phyloP scores from a whole-genome alignment of 306 rosid species.

The Notholithocarpus densiflorus region DNA sequence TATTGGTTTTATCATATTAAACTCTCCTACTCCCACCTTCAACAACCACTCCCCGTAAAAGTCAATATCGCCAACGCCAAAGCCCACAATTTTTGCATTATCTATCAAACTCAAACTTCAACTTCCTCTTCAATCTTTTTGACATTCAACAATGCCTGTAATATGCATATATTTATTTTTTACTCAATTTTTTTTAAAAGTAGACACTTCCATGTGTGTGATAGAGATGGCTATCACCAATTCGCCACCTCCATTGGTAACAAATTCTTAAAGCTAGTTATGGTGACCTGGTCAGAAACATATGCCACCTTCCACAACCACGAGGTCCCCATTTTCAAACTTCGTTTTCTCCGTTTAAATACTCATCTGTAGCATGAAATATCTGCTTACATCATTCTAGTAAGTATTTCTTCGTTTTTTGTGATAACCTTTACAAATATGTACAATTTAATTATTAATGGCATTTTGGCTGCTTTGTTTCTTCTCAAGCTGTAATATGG shows the following conservation, averaged over 20 bases:
- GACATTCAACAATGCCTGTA: too few relatives aligned
- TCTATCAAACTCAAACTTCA: too few relatives aligned
- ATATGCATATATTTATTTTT: too few relatives aligned
- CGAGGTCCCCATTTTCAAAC: not conserved
- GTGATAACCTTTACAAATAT: too few relatives aligned
- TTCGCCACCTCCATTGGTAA: conserved; percentile 8
- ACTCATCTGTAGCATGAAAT: not conserved
- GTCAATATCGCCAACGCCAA: too few relatives aligned
- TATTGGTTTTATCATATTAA: too few relatives aligned
- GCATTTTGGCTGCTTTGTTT: not conserved
- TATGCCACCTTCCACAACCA: not conserved
- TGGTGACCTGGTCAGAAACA: conserved; percentile 42
- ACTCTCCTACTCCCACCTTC: too few relatives aligned
- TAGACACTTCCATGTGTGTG: not conserved
- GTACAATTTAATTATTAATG: not conserved
- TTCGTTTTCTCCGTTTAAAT: conserved; percentile 5
- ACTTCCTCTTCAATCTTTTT: too few relatives aligned
- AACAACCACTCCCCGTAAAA: too few relatives aligned
- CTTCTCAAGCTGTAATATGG: not conserved
- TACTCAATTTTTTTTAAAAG: too few relatives aligned
- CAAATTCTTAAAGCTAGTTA: conserved; percentile 11
- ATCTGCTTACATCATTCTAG: conserved; percentile 1
- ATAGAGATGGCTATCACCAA: conserved; percentile 35
- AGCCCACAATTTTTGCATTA: too few relatives aligned
- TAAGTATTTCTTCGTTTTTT: not conserved